Evolutionary conservation across 108 stramenopile genomes (phyloP).

Genomic region (Discostella pseudostelligera): DNA sequence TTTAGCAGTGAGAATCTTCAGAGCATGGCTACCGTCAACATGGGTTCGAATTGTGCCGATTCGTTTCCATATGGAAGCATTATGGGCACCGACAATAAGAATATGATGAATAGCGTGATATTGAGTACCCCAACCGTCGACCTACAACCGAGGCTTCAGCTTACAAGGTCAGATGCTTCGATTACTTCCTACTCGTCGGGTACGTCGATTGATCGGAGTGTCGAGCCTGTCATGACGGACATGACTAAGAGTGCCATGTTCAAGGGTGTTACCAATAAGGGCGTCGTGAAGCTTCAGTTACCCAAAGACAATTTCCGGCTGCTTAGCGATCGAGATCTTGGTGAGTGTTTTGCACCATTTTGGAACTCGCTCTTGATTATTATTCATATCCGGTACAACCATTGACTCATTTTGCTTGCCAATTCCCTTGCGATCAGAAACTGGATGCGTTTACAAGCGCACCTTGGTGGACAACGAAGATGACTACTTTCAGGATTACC

Average conservation of each 20-base stretch:
- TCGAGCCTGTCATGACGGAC: constrained; percentile 39
- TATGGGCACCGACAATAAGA: not conserved
- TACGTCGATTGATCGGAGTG: constrained; percentile 37
- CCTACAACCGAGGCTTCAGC: constrained; percentile 14
- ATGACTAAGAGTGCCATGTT: constrained; percentile 43
- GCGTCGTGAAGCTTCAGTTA: constrained; percentile 33
- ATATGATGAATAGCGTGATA: constrained; percentile 14
- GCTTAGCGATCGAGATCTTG: constrained; percentile 39
- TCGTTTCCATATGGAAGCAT: not conserved
- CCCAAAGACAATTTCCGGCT: constrained; percentile 41
- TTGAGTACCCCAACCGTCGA: not conserved
- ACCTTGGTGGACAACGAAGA: constrained; percentile 30
- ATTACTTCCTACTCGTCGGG: constrained; percentile 22
- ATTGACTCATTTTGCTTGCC: not conserved
- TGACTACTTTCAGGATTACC: constrained; percentile 39
- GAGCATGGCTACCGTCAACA: constrained; percentile 5
- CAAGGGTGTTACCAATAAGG: constrained; percentile 25
- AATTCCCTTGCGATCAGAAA: constrained; percentile 5
- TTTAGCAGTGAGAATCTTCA: constrained; percentile 29
- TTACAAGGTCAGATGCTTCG: constrained; percentile 28
- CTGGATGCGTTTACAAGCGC: constrained; percentile 37
- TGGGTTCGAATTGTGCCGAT: constrained; percentile 8
- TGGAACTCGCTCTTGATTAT: not conserved
- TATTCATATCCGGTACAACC: not conserved
- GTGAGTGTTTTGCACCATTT: constrained; percentile 8